Base-by-base conservation (phyloP, 768 basidiomycete genomes). In the Fomitopsis serialis region DNA sequence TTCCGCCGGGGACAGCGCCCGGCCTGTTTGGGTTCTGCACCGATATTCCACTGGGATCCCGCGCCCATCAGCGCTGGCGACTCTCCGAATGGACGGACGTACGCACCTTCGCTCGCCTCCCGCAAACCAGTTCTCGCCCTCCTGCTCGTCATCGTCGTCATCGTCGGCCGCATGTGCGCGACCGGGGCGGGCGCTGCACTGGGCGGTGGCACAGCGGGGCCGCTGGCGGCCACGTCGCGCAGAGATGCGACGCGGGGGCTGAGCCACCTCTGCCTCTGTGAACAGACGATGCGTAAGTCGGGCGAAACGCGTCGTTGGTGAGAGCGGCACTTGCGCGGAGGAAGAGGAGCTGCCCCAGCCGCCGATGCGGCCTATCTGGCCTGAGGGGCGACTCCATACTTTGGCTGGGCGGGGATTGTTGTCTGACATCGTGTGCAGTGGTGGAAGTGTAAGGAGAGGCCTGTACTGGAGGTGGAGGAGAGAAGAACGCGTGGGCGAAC, bases 41-140 rank as follows among this genome's bases (percentile, higher is more conserved):
- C 2, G 86, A 88, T 44, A 99, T 77, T 2, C 95, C 96, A 67
- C 94, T 98, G 48, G 3, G 4, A 53, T 22, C 40, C 12, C 8
- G 34, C 10, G 8, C 6, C 25, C 29, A 40, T 54, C 42, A 52
- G 54, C 34, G n/a, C n/a, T n/a, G n/a, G n/a, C n/a, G n/a, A n/a
- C n/a, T n/a, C n/a, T n/a, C n/a, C 17, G 23, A 10, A n/a, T 19
- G 29, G 13, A 21, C n/a, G 27, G 47, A 7, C 21, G 44, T 22
- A 57, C 60, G 45, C 24, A 90, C 94, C 92, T 94, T 64, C 91
- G 76, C 67, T 96, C 96, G 0, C 96, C 96, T n/a, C 96, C 96
- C 2, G 96, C 87, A 68, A 92, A 98, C 78, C 86, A 90, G 59
- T 77, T 85, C 61, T 90, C 82, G 1, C 75, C 77, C 34, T 76